Base-by-base conservation (phyloP, 495 filamentous ascomycete species). In the Penicillium malachiteum region DNA sequence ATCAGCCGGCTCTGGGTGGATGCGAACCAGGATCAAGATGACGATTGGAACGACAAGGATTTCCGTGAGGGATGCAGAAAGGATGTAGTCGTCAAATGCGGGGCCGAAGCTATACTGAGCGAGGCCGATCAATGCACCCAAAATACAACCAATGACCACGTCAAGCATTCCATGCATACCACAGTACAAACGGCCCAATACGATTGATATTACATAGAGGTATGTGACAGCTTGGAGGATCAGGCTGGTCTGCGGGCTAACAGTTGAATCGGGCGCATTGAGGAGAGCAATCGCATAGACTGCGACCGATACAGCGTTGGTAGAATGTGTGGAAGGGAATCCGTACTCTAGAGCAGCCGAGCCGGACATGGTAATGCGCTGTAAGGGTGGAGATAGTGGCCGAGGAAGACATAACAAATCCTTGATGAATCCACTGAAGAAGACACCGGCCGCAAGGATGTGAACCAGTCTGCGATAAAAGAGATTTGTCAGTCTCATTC, bases 131-230 rank as follows among this genome's bases (percentile, higher is more conserved):
- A 78, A 60, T 11, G 85, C 84, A 14, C 92, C 94, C 50, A 97
- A 78, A 16, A 83, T 57, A 48, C 84, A 88, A 3, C 94, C 94
- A 57, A 92, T 66, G 12, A 90, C 71, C 11, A 96, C 90, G 69
- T 98, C 94, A 39, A 96, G 75, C 72, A 98, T 94, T 35, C 94
- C 94, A 73, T 98, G 94, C 94, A 98, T 98, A 48, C 94, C 94
- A 66, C 94, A 97, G 73, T 97, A 97, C 18, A 98, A 73, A 43
- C 94, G 84, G 17, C 94, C 94, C 50, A 97, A 62, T 26, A 96
- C 78, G 58, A 98, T 96, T 18, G 92, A 96, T n/a, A 84, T 68
- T 10, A 89, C 90, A 64, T 97, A 98, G 49, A 87, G 81, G 69
- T 92, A 95, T 10, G 85, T 84, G 7, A 89, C 65, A 3, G 58